Conservation (phyloP, 2,329 filamentous ascomycete species). For the Beauveria brongniartii region DNA sequence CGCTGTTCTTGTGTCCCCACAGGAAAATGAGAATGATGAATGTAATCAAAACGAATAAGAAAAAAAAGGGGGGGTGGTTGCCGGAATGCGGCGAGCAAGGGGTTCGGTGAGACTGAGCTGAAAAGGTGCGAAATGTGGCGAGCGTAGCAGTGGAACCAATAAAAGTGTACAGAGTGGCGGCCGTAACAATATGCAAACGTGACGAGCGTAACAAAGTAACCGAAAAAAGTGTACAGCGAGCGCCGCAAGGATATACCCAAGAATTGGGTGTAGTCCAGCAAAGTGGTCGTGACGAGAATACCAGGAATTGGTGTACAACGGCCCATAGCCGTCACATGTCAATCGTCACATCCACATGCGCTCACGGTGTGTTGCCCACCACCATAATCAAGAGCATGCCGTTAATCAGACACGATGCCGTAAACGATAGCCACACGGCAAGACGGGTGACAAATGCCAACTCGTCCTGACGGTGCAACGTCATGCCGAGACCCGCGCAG, state of each 20-base stretch:
- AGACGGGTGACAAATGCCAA: conserved; percentile 35
- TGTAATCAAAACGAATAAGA: neutral
- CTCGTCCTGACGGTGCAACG: conserved; percentile 42
- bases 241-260: too few species aligned
- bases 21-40: neutral
- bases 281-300: too few species aligned
- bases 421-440: conserved; percentile 30
- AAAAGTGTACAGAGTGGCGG: too few species aligned
- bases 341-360: too few species aligned
- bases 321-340: too few species aligned
- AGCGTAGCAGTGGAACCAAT: too few species aligned
- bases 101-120: neutral
- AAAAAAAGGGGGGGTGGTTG: too few species aligned
- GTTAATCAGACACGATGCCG: conserved; percentile 32
- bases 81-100: neutral
- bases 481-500: conserved; percentile 51
- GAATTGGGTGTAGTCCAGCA: too few species aligned
- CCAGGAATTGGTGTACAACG: too few species aligned
- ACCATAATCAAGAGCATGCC: conserved; percentile 36
- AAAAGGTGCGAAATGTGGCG: neutral
- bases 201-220: neutral
- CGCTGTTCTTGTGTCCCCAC: neutral
- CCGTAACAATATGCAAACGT: neutral
- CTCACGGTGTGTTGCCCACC: conserved; percentile 29
- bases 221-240: neutral